These are phyloP conservation scores for Rhynchosporium secalis DNA, from an alignment of 2,329 filamentous ascomycete species.

Conservation along the genomic window DNA sequence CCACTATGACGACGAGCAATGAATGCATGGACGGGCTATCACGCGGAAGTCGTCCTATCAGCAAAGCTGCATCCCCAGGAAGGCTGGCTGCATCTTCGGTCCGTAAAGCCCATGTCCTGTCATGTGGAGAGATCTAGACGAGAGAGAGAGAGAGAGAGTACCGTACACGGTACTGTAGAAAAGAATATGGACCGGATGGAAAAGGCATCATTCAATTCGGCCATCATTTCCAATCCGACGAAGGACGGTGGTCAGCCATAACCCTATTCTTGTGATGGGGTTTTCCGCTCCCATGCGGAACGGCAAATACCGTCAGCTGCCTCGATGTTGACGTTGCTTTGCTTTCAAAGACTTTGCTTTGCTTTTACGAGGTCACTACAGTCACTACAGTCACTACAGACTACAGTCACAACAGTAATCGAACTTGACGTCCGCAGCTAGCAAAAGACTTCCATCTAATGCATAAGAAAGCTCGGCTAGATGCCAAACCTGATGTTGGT, in stretches of 20 bases:
- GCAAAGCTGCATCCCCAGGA: constrained; percentile 15
- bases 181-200: constrained; percentile 3
- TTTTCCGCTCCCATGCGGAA: background rate
- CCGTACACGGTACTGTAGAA: background rate
- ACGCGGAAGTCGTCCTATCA: constrained; percentile 26
- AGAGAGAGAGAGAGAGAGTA: background rate
- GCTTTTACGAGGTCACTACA: background rate
- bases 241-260: background rate
- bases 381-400: background rate
- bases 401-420: background rate
- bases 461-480: background rate
- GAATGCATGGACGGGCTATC: constrained; percentile 19
- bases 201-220: background rate
- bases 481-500: background rate
- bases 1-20: constrained; percentile 27
- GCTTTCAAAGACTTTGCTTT: too few relatives aligned
- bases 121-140: background rate
- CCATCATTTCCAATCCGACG: constrained; percentile 1
- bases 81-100: constrained; percentile 30
- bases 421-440: constrained; percentile 6
- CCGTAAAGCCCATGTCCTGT: constrained; percentile 17
- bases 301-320: background rate
- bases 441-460: background rate
- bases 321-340: background rate
- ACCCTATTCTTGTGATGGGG: background rate